Evolutionary conservation across 2,329 filamentous ascomycete species (phyloP).

Genomic region (Raffaelea deltoideospora): DNA sequence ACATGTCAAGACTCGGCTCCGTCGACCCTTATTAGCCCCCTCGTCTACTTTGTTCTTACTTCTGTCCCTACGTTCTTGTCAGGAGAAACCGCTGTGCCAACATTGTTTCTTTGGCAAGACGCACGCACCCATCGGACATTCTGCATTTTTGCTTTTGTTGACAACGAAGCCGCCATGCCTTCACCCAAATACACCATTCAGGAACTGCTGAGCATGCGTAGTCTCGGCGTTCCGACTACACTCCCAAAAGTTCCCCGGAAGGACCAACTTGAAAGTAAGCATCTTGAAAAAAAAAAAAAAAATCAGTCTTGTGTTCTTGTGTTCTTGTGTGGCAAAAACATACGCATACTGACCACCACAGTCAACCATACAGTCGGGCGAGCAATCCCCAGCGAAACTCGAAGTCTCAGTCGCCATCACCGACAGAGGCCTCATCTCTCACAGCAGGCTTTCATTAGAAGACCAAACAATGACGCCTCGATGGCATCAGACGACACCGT

Average conservation of each 20-base stretch:
- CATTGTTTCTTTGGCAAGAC: constrained; percentile 9
- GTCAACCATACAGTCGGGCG: not conserved
- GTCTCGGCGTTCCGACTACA: not conserved
- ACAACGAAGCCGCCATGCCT: constrained; percentile 5
- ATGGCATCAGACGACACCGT: constrained; percentile 20
- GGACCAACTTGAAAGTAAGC: constrained; percentile 6
- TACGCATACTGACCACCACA: not conserved
- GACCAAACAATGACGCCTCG: constrained; percentile 17
- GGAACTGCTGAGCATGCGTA: constrained; percentile 10
- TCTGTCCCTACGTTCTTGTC: constrained; percentile 3
- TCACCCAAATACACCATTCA: constrained; percentile 7
- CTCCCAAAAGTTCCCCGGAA: constrained; percentile 4
- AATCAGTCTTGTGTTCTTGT: no score
- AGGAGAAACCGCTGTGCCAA: not conserved
- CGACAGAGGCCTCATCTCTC: constrained; percentile 5
- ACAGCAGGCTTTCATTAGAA: not conserved
- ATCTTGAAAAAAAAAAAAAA: no score
- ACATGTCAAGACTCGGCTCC: constrained; percentile 4
- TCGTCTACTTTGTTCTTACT: constrained; percentile 8
- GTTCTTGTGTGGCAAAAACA: not conserved
- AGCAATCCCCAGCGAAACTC: constrained; percentile 1
- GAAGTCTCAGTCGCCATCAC: constrained; percentile 4
- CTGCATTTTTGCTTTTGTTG: constrained; percentile 8
- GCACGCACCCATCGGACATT: constrained; percentile 4
- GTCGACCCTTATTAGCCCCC: constrained; percentile 4